These are phyloP conservation scores for Boletus sp. DNA, from an alignment of 768 basidiomycete genomes.

Conservation along the genomic window DNA sequence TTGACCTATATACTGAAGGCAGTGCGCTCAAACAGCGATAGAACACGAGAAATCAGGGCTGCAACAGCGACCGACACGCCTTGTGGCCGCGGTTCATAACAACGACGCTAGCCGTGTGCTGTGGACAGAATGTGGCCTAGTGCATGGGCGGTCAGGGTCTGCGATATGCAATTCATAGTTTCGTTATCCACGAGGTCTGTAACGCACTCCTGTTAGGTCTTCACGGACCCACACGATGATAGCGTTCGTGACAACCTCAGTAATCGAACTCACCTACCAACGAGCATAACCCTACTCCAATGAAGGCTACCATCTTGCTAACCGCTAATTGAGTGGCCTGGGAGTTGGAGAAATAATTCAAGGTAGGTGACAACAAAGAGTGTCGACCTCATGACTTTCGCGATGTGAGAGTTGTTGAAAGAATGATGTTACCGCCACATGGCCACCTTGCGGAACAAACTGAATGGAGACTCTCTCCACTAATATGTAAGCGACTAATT, in stretches of 20 bases:
- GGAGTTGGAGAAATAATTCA: background rate
- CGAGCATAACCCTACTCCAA: background rate
- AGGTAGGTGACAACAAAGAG: background rate
- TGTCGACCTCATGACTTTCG: background rate
- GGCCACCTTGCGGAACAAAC: constrained; percentile 4
- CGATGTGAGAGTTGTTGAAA: too few species aligned
- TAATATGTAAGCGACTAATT: background rate
- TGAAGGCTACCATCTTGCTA: too few species aligned
- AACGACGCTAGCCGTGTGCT: background rate
- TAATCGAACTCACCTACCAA: background rate
- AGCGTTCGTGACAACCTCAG: background rate
- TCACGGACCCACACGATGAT: background rate
- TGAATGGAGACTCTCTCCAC: background rate
- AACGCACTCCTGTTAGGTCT: background rate
- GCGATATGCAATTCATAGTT: constrained; percentile 1
- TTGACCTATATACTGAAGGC: background rate
- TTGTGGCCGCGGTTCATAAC: background rate
- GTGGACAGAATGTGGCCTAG: constrained; percentile 1
- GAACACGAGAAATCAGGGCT: background rate
- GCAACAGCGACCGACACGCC: background rate
- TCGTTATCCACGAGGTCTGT: constrained; percentile 5
- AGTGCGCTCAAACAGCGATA: constrained; percentile 6
- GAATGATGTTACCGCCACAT: background rate
- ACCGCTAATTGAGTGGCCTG: background rate
- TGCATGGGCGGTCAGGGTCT: constrained; percentile 1